These are phyloP conservation scores for Balakata baccata DNA, from an alignment of 345 rosid species.

Conservation along the genomic window DNA sequence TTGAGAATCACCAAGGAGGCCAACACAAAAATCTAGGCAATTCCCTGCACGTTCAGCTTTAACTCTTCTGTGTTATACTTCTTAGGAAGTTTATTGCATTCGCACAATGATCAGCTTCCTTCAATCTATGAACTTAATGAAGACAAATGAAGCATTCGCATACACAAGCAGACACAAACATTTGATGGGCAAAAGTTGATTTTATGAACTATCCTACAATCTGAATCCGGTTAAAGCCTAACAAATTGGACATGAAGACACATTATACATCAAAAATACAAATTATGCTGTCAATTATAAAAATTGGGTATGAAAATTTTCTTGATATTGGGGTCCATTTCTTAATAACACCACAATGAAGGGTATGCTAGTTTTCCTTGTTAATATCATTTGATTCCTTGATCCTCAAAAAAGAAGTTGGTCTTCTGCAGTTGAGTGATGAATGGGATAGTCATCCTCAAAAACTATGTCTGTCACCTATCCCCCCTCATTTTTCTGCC, in stretches of 20 bases:
- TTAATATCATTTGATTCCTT: background rate
- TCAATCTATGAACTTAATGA: background rate
- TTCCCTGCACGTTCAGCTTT: background rate
- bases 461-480: background rate
- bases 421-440: too few species aligned
- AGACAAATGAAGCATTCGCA: background rate
- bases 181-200: background rate
- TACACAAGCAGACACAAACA: background rate
- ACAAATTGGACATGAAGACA: background rate
- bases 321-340: constrained; percentile 4
- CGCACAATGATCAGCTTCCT: background rate
- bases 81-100: background rate
- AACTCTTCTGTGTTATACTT: background rate
- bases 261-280: background rate
- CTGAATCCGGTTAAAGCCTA: background rate
- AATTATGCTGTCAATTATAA: background rate
- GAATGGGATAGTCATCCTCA: too few species aligned
- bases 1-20: background rate
- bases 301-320: constrained; percentile 14
- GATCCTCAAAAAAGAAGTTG: too few species aligned
- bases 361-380: constrained; percentile 7
- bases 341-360: constrained; percentile 9
- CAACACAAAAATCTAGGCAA: background rate
- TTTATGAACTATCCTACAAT: background rate
- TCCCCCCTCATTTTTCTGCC: background rate